phyloP scores from a whole-genome alignment of 352 stramenopile genomes.

The Pythium rishiriense region DNA sequence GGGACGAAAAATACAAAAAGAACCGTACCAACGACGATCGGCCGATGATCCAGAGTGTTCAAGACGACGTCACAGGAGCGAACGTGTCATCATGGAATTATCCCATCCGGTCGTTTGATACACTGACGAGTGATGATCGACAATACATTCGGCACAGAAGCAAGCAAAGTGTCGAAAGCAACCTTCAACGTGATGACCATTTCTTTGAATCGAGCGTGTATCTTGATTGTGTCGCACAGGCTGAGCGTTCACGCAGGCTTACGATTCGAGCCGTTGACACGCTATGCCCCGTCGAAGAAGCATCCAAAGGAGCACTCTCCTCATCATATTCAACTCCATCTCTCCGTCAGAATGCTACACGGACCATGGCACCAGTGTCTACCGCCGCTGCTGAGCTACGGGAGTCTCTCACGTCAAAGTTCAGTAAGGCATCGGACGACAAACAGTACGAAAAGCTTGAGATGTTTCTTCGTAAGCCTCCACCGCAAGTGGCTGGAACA shows the following conservation, averaged over 20 bases:
- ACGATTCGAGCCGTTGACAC: conserved; percentile 56
- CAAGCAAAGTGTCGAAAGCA: conserved; percentile 47
- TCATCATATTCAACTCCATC: not conserved
- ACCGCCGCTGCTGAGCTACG: conserved; percentile 13
- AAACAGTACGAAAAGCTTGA: conserved; percentile 35
- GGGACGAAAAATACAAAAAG: not conserved
- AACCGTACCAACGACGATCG: not conserved
- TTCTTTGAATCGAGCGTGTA: conserved; percentile 69
- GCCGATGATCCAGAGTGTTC: not conserved
- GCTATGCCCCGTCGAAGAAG: conserved; percentile 15
- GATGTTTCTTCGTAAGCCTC: conserved; percentile 43
- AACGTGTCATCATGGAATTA: conserved; percentile 49
- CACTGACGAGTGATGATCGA: conserved; percentile 56
- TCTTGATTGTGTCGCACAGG: conserved; percentile 66
- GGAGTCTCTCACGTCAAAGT: conserved; percentile 28
- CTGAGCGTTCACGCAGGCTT: conserved; percentile 59
- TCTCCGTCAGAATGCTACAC: not conserved
- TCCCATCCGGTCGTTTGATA: conserved; percentile 63
- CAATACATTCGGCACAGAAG: conserved; percentile 65
- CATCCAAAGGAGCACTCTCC: not conserved
- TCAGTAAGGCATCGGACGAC: conserved; percentile 30
- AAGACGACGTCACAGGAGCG: not conserved
- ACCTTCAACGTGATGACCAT: conserved; percentile 59
- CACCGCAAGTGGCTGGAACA: conserved; percentile 13
- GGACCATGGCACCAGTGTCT: not conserved